Conservation (phyloP, 2,329 filamentous ascomycete species). For the Stagonosporopsis rhizophila region DNA sequence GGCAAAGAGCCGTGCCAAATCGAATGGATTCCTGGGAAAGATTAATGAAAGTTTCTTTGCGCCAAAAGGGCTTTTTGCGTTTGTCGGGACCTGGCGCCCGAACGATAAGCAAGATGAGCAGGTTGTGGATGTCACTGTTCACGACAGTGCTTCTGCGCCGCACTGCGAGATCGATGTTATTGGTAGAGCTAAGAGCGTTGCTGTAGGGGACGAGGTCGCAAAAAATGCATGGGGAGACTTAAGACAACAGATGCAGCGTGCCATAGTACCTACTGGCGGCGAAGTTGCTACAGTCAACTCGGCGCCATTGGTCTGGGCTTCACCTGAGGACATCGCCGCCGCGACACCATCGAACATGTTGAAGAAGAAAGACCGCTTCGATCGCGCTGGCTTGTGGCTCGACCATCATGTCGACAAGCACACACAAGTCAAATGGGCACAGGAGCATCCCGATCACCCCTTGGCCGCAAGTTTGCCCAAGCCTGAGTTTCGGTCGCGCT, state of each 20-base stretch:
- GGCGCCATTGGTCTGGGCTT: slow-evolving; percentile 48
- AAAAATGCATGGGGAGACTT: neutral
- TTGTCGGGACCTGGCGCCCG: slow-evolving; percentile 62
- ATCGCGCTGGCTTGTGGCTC: slow-evolving; percentile 36
- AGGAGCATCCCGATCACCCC: slow-evolving; percentile 51
- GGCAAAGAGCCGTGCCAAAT: slow-evolving; percentile 44
- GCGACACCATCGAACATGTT: slow-evolving; percentile 27
- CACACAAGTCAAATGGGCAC: slow-evolving; percentile 53
- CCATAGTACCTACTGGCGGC: slow-evolving; percentile 8
- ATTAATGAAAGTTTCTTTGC: slow-evolving; percentile 65
- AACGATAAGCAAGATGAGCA: slow-evolving; percentile 29
- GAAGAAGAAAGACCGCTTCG: neutral
- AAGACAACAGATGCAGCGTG: slow-evolving; percentile 6
- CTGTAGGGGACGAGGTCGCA: neutral
- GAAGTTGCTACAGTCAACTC: slow-evolving; percentile 42
- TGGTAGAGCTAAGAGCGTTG: neutral
- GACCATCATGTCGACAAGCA: slow-evolving; percentile 57
- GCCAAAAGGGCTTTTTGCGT: slow-evolving; percentile 61
- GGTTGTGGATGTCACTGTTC: neutral
- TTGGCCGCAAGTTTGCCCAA: slow-evolving; percentile 39
- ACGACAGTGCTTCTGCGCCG: neutral
- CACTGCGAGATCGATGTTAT: neutral
- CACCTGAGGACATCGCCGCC: slow-evolving; percentile 30
- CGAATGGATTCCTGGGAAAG: slow-evolving; percentile 62
- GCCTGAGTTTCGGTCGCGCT: slow-evolving; percentile 55